Base-by-base conservation (phyloP, 805 yeast genomes). In the Lipomyces mesembrius region DNA sequence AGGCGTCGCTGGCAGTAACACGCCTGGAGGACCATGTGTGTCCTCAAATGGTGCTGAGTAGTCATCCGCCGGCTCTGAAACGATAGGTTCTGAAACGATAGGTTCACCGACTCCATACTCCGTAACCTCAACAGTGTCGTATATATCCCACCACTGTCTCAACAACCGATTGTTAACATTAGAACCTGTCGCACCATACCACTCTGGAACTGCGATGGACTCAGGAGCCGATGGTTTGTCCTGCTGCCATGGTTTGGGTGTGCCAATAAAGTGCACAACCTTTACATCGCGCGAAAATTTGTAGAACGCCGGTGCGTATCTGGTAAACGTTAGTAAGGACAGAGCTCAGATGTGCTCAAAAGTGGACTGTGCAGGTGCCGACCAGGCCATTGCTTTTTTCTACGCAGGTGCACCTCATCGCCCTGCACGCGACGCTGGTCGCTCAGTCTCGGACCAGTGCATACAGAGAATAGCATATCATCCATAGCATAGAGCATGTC, bases 241-340 rank as follows among this genome's bases (percentile, higher is more conserved):
- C 11, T 39, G 35, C 20, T 60, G 60, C 83, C 83, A 80, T 14
- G 83, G 83, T 72, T 80, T 80, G 49, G 52, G 27, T 12, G 73
- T 20, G 34, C 83, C 83, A 35, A 79, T 75, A 63, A 80, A 80
- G 64, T 80, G 83, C 37, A 77, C 73, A 8, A 77, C 74, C 58
- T 78, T 79, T 29, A 85, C 78, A 29, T 82, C 77, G 14, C 76
- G 64, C 17, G 72, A 66, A 74, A 88, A 91, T 74, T 84, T 83
- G 52, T 77, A 78, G 74, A 80, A 86, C 0, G 96, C 95, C 0
- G 96, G 95, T 25, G 59, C 57, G 55, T 72, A 72, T 54, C 72
- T 70, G 51, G 8, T 43, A n/a, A 22, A 43, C 9, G 49, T 43
- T 43, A 43, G 49, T n/a, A 43, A 7, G 12, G 14, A 7, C 9